Base-by-base conservation (phyloP, 2,329 filamentous ascomycete genomes). In the Mycosphaerella arachidis region DNA sequence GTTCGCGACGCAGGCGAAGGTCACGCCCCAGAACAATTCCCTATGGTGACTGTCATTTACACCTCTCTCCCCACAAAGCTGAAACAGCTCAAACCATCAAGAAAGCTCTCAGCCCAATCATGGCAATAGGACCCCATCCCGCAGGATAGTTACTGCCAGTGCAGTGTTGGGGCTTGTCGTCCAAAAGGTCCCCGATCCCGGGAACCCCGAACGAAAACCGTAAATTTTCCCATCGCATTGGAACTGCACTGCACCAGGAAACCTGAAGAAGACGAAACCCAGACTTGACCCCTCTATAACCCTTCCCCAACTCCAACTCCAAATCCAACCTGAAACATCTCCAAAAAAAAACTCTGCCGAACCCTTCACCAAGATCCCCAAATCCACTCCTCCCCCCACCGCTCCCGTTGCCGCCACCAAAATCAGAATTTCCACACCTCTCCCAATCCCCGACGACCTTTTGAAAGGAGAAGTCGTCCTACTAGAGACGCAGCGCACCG, bases 191-290 rank as follows among this genome's bases (percentile, higher is more conserved):
- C 57, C 60, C 9, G 55, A 55, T 24, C 56, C 60, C 4, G 50
- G 51, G 3, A 37, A 53, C 20, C 60, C 57, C 8, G 45, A 51
- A 43, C 33, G n/a, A n/a, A n/a, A n/a, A n/a, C n/a, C 30, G 20
- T 62, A 57, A 57, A 33, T 33, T n/a, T 62, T 59, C 31, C 60
- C n/a, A n/a, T n/a, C n/a, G n/a, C n/a, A n/a, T n/a, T n/a, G n/a
- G n/a, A 62, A 24, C 48, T 62, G 20, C 54, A 57, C 16, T 59
- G 57, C 54, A 57, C 60, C 1, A 57, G 60, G 55, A 46, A 43
- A 7, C 31, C 31, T 4, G 50, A 37, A 20, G 13, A 48, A 6
- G 54, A 53, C 31, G 57, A 29, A 6, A 30, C 29, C n/a, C n/a
- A 24, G 12, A 45, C 8, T 18, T 55, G 16, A 30, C 35, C n/a